phyloP scores from a whole-genome alignment of 2,329 filamentous ascomycete species.

The Samsoniella hepiali region DNA sequence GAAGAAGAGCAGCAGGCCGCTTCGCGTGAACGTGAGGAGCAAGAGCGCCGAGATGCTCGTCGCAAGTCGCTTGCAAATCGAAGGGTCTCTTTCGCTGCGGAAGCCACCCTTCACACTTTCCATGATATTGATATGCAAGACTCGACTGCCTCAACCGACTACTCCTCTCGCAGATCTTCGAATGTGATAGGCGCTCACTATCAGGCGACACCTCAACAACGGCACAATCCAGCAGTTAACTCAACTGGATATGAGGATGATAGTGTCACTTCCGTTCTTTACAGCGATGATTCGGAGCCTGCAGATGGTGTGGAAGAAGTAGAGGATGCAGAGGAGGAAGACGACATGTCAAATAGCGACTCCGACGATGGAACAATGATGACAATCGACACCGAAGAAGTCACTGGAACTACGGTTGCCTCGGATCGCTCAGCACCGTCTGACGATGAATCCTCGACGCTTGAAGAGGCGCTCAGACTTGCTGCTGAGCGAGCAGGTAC shows the following conservation, averaged over 20 bases:
- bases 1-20: constrained; percentile 70
- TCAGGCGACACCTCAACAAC: constrained; percentile 4
- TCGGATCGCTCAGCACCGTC: constrained; percentile 55
- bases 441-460: constrained; percentile 64
- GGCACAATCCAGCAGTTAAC: constrained; percentile 33
- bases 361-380: constrained; percentile 77
- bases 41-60: constrained; percentile 78
- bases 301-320: constrained; percentile 54
- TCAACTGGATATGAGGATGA: constrained; percentile 49
- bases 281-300: constrained; percentile 64
- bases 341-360: constrained; percentile 46
- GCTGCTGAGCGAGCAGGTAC: constrained; percentile 75
- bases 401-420: constrained; percentile 64
- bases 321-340: constrained; percentile 48
- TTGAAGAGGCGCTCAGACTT: constrained; percentile 75
- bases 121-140: constrained; percentile 90
- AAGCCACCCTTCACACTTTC: constrained; percentile 96
- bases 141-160: constrained; percentile 74
- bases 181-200: constrained; percentile 39
- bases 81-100: constrained; percentile 93
- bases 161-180: constrained; percentile 68
- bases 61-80: constrained; percentile 91
- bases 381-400: constrained; percentile 77
- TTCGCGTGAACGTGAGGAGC: constrained; percentile 65
- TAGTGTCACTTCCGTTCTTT: constrained; percentile 72